These are phyloP conservation scores for Mucor piriformis DNA, from an alignment of 371 early-diverging fungal species.

Conservation along the genomic window DNA sequence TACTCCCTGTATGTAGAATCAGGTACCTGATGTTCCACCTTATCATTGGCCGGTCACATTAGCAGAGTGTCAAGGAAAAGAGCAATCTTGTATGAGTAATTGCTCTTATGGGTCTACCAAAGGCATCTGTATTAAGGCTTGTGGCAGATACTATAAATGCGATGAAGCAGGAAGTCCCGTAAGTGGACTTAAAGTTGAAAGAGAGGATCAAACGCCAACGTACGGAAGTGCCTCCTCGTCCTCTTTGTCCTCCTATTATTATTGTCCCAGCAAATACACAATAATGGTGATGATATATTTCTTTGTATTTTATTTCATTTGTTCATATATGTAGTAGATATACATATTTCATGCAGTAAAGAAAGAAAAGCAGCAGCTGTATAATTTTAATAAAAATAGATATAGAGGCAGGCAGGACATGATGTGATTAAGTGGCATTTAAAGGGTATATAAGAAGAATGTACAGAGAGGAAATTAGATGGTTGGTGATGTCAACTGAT, in stretches of 20 bases:
- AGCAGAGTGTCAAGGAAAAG: constrained; percentile 38
- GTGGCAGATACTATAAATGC: constrained; percentile 28
- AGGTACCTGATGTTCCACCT: constrained; percentile 43
- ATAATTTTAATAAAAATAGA: too few relatives aligned
- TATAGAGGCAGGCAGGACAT: too few relatives aligned
- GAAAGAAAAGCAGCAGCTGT: too few relatives aligned
- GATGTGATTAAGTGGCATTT: too few relatives aligned
- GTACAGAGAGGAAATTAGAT: neutral
- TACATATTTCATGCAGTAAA: too few relatives aligned
- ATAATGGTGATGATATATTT: neutral
- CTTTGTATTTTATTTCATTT: neutral
- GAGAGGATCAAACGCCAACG: constrained; percentile 16
- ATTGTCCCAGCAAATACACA: too few relatives aligned
- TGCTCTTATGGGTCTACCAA: constrained; percentile 25
- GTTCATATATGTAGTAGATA: neutral
- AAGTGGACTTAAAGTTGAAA: constrained; percentile 24
- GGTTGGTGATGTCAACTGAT: constrained; percentile 19
- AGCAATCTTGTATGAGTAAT: constrained; percentile 20
- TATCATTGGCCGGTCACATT: constrained; percentile 40
- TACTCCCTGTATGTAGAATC: constrained; percentile 16
- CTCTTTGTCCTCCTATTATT: constrained; percentile 2
- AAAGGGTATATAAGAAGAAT: neutral
- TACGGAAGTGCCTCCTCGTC: constrained; percentile 7
- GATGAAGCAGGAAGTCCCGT: constrained; percentile 31
- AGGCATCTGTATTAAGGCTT: constrained; percentile 25